Evolutionary conservation across 352 stramenopile species (phyloP).

Genomic region (Globisporangium paroecandrum): DNA sequence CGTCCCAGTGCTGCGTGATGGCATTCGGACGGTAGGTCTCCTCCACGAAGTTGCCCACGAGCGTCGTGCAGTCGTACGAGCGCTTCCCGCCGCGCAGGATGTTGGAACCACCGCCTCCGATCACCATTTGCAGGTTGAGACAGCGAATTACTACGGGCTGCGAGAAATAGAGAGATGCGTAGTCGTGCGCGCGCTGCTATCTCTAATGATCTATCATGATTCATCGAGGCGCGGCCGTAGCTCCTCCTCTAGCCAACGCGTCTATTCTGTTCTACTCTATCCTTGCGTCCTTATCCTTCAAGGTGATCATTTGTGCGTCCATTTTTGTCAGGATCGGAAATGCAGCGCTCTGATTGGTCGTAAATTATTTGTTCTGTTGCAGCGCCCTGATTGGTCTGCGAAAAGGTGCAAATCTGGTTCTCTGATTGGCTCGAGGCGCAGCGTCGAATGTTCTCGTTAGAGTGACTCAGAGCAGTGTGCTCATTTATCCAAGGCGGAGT

Average conservation of each 20-base stretch:
- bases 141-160: not conserved
- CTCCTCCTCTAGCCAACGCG: not conserved
- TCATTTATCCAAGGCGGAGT: not conserved
- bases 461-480: not conserved
- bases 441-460: not conserved
- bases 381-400: slow-evolving; percentile 4
- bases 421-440: not conserved
- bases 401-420: not conserved
- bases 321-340: slow-evolving; percentile 2
- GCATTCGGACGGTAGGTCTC: slow-evolving; percentile 64
- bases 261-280: no score
- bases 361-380: no score
- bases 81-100: slow-evolving; percentile 78
- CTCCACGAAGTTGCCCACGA: slow-evolving; percentile 82
- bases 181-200: not conserved
- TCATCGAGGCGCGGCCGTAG: not conserved
- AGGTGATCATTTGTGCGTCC: not conserved
- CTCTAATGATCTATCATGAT: not conserved
- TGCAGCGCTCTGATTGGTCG: slow-evolving; percentile 2
- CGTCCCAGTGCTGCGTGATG: slow-evolving; percentile 35
- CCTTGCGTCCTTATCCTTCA: not conserved
- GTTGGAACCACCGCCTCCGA: slow-evolving; percentile 68
- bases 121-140: slow-evolving; percentile 18
- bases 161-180: not conserved
- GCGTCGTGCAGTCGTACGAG: slow-evolving; percentile 72